These are phyloP conservation scores for Pueraria montana DNA, from an alignment of 306 rosid species.

Conservation along the genomic window DNA sequence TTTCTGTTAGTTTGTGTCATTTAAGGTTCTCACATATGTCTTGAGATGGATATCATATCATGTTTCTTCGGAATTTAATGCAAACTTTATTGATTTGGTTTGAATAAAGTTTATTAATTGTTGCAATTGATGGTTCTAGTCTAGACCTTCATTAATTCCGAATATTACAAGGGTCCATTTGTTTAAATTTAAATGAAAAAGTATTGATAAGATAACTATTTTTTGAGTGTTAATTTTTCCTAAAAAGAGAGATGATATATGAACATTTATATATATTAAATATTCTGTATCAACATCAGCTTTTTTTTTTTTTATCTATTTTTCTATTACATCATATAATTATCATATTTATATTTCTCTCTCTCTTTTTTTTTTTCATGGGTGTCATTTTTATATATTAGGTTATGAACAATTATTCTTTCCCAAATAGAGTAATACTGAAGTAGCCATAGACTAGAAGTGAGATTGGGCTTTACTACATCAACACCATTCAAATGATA, in stretches of 20 bases:
- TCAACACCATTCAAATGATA: not conserved
- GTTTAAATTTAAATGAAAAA: not conserved
- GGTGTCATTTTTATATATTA: too few species aligned
- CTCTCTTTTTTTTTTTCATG: too few species aligned
- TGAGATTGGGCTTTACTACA: not conserved
- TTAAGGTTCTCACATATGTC: conserved; percentile 35
- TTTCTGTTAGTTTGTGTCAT: conserved; percentile 42
- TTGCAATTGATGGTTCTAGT: not conserved
- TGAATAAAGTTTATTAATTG: not conserved
- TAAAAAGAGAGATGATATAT: too few species aligned
- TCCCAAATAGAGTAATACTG: not conserved
- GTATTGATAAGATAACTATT: not conserved
- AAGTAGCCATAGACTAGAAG: not conserved
- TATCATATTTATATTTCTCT: too few species aligned
- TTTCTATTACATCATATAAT: too few species aligned
- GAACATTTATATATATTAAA: too few species aligned
- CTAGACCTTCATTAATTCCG: not conserved
- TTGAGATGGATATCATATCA: conserved; percentile 40
- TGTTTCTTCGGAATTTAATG: conserved; percentile 44
- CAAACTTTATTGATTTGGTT: conserved; percentile 42
- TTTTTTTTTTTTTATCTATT: too few species aligned
- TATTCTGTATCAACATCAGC: too few species aligned
- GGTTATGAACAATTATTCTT: not conserved
- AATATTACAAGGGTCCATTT: not conserved
- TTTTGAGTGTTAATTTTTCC: too few species aligned